A percentile compares a stretch with the other conserved stretches of the same genome.
These are phyloP conservation scores for Penicillium griseofulvum DNA, from an alignment of 2,329 filamentous ascomycete genomes.

Conservation along the genomic window DNA sequence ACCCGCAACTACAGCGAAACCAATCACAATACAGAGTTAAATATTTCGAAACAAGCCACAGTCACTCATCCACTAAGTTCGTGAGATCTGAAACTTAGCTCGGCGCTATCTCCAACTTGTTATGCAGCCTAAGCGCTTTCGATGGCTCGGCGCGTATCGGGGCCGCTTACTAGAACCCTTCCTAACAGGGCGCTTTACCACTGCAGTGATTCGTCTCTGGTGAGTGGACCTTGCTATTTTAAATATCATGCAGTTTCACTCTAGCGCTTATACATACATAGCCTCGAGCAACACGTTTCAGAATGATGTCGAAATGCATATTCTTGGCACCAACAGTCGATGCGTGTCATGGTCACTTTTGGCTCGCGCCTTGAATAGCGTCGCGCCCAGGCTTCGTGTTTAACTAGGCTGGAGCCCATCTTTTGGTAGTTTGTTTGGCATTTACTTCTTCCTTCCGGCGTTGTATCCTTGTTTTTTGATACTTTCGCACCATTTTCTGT, in stretches of 20 bases:
- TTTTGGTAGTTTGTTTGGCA: conserved; percentile 1
- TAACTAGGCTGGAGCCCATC: conserved; percentile 12
- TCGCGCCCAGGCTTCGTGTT: conserved; percentile 11
- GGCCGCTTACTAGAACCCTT: conserved; percentile 12
- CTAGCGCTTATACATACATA: conserved; percentile 27
- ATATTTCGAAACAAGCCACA: neutral
- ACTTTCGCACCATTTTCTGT: neutral
- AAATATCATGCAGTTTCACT: conserved; percentile 28
- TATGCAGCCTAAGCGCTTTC: conserved; percentile 20
- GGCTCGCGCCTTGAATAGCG: conserved; percentile 16
- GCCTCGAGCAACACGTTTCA: conserved; percentile 26
- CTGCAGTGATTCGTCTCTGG: conserved; percentile 7
- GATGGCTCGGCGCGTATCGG: conserved; percentile 21
- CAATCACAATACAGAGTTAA: neutral
- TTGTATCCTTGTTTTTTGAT: neutral
- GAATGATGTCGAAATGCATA: conserved; percentile 1
- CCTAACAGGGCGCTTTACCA: conserved; percentile 10
- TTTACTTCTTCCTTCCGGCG: conserved; percentile 8
- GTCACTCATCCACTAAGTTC: neutral
- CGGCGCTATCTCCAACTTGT: neutral
- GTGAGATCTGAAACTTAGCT: conserved; percentile 10
- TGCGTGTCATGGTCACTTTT: conserved; percentile 13
- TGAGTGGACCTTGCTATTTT: neutral
- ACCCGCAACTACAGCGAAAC: neutral
- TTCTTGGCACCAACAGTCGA: conserved; percentile 6